Conservation (phyloP, 768 basidiomycete species). For the Cubamyces sp. region DNA sequence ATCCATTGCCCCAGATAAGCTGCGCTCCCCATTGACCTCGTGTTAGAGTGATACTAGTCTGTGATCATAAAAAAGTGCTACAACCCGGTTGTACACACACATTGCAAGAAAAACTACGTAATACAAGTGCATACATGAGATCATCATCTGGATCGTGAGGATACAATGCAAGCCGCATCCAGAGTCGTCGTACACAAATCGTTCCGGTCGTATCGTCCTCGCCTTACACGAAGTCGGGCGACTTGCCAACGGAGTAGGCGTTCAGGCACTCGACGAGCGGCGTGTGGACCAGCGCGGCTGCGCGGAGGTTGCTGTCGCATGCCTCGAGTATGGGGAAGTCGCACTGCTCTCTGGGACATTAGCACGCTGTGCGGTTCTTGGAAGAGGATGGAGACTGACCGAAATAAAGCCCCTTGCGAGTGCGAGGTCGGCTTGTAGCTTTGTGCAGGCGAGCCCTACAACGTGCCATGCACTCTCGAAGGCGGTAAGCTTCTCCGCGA, state of each 20-base stretch:
- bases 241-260: conserved; percentile 32
- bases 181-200: neutral
- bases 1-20: no score
- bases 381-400: conserved; percentile 17
- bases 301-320: conserved; percentile 28
- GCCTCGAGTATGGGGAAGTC: conserved; percentile 24
- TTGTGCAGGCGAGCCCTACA: conserved; percentile 29
- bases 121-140: conserved; percentile 1
- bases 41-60: no score
- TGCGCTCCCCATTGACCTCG: no score
- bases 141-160: neutral
- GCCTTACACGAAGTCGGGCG: conserved; percentile 20
- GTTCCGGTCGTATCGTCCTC: neutral
- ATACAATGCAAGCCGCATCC: neutral
- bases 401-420: conserved; percentile 28
- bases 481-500: conserved; percentile 27
- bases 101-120: neutral
- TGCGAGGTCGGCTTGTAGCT: conserved; percentile 29
- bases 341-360: neutral
- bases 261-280: conserved; percentile 34
- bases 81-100: neutral
- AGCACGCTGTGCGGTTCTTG: neutral
- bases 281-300: conserved; percentile 27
- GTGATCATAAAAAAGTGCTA: neutral
- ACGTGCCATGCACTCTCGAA: conserved; percentile 38